Percentiles rank a stretch among this genome's conserved stretches.
These are phyloP conservation scores for Gossypium arboreum DNA, from an alignment of 345 rosid genomes.

Conservation along the genomic window DNA sequence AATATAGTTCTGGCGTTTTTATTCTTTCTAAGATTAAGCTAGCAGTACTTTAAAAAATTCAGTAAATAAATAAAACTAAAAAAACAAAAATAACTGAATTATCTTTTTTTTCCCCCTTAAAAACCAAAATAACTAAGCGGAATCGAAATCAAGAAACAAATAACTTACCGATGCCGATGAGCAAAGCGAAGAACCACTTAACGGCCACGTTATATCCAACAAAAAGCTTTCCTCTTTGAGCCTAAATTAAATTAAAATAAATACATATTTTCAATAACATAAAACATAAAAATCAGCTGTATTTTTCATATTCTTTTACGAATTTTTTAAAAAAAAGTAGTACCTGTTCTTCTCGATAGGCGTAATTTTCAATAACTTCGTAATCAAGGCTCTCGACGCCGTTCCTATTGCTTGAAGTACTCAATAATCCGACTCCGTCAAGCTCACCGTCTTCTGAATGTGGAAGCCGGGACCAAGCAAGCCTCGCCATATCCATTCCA, in stretches of 20 bases:
- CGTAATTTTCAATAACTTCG: conserved; percentile 88
- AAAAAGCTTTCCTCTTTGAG: conserved; percentile 79
- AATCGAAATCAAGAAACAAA: neutral
- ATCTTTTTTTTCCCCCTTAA: neutral
- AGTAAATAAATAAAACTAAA: neutral
- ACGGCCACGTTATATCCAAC: conserved; percentile 38
- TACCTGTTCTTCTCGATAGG: conserved; percentile 92
- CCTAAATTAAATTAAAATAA: conserved; percentile 34
- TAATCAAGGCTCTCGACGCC: conserved; percentile 86
- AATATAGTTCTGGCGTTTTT: neutral
- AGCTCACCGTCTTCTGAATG: conserved; percentile 60
- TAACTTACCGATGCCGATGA: neutral
- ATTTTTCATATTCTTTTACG: neutral
- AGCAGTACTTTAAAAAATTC: neutral
- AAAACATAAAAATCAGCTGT: neutral
- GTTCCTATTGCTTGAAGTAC: conserved; percentile 34
- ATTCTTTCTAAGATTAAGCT: neutral
- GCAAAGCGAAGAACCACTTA: conserved; percentile 8
- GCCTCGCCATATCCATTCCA: conserved; percentile 69
- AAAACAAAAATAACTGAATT: neutral
- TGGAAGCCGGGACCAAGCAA: conserved; percentile 80
- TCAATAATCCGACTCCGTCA: conserved; percentile 49
- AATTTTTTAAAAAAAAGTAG: neutral
- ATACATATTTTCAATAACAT: neutral
- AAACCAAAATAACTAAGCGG: neutral